Conservation (phyloP, 768 basidiomycete genomes). For the Naganishia onofrii region DNA sequence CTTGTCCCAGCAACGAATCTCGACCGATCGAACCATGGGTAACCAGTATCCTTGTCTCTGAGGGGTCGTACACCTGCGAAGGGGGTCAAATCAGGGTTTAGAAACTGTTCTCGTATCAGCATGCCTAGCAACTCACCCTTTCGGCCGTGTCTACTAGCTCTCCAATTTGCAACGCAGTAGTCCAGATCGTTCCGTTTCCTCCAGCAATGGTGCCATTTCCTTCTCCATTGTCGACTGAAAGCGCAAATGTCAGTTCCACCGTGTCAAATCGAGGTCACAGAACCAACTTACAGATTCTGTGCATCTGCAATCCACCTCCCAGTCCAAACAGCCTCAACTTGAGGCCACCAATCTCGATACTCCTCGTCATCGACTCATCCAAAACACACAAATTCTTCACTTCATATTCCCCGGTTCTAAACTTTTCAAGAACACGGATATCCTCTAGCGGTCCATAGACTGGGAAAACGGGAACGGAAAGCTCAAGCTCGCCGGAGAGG, state of each 20-base stretch:
- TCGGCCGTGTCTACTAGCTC: slow-evolving; percentile 97
- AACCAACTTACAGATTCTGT: slow-evolving; percentile 61
- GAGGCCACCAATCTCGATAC: slow-evolving; percentile 86
- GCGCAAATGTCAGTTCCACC: background rate
- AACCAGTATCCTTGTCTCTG: slow-evolving; percentile 89
- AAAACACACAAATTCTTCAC: slow-evolving; percentile 88
- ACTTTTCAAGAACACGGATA: slow-evolving; percentile 85
- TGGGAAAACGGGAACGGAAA: slow-evolving; percentile 89
- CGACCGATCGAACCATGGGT: slow-evolving; percentile 89
- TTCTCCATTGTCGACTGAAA: slow-evolving; percentile 57
- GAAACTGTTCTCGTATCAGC: background rate
- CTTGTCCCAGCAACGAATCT: slow-evolving; percentile 86
- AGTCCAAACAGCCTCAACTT: slow-evolving; percentile 91
- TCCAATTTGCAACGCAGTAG: slow-evolving; percentile 92
- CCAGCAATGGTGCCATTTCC: slow-evolving; percentile 96
- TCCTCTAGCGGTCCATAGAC: slow-evolving; percentile 98
- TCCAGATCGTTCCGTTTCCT: slow-evolving; percentile 98
- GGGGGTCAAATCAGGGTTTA: background rate
- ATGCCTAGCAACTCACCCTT: slow-evolving; percentile 58
- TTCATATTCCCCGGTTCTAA: slow-evolving; percentile 74
- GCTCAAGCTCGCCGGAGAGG: slow-evolving; percentile 81
- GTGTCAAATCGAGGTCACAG: slow-evolving; percentile 26
- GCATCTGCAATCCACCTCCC: slow-evolving; percentile 88
- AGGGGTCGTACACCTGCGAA: slow-evolving; percentile 65
- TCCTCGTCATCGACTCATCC: slow-evolving; percentile 92